Evolutionary conservation across 2,329 filamentous ascomycete species (phyloP), one percentile per base, ranked within the genome.

Genomic region (Penicillium brevicompactum): DNA sequence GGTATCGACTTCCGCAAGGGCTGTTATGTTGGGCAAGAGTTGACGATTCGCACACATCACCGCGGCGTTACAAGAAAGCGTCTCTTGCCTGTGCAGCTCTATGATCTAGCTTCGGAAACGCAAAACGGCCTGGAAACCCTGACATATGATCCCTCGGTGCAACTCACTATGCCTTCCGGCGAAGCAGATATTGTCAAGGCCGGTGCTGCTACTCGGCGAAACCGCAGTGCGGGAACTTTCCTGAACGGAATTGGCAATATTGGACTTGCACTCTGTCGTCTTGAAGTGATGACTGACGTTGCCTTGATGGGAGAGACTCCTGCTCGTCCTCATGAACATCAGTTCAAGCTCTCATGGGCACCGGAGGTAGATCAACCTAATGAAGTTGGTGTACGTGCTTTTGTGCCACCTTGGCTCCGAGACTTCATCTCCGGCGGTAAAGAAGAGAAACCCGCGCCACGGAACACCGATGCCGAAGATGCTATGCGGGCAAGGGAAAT

Each of bases 1-100:
- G 94, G 86, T 24, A 88, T 99, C 62, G 91, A 97, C 75, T 99
- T 94, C 78, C 86, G 86, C 69, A 99, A 99, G 78, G 94, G 94
- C 7, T 99, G 94, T 76, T 99, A 99, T 74, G 86, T 97, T 7
- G 94, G 94, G 0, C 94, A 99, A 76, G 94, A 99, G 74, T 82
- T 99, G 60, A 97, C 94, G 1, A 96, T 97, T 62, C 88, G 94
- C 41, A 99, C 94, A 1, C 89, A 92, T 71, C 94, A 99, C 75
- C 92, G 89, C 11, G 94, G 94, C 21, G 91, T 99, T 14, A 91
- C 99, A 40, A 83, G 94, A 58, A 96, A 97, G 80, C 84, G 94
- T 47, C 85, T 97, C 47, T 73, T 99, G 49, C 94, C 94, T 0
- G 87, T 93, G 32, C 76, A 88, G 61, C 68, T 97, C 14, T 94